Percentiles rank a stretch among this genome's conserved stretches.
Conservation (phyloP, 768 basidiomycete species). For the Tephrocybe sp. region DNA sequence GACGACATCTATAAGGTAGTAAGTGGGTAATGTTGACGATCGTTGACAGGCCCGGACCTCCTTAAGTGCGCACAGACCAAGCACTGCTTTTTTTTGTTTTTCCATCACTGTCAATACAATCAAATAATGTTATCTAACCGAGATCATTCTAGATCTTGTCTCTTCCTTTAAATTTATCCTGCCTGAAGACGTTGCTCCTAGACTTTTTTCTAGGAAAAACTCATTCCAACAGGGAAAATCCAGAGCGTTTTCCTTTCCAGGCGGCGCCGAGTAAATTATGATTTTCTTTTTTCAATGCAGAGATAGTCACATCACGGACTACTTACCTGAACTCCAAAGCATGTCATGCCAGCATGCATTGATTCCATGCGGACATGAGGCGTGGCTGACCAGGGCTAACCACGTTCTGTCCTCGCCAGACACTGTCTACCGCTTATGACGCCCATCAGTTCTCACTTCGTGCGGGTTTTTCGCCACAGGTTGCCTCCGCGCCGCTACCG, state of each 20-base stretch:
- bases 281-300: background rate
- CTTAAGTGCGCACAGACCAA: slow-evolving; percentile 41
- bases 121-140: slow-evolving; percentile 16
- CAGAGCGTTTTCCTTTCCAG: too few species aligned
- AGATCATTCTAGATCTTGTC: background rate
- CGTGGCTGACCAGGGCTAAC: background rate
- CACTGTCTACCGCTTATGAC: slow-evolving; percentile 8
- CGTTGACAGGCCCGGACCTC: slow-evolving; percentile 50
- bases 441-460: slow-evolving; percentile 7
- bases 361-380: background rate
- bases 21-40: slow-evolving; percentile 46
- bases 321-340: background rate
- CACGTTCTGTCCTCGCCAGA: background rate
- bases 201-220: background rate
- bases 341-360: background rate
- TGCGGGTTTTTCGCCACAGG: slow-evolving; percentile 25
- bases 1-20: slow-evolving; percentile 42
- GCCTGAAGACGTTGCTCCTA: background rate
- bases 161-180: background rate
- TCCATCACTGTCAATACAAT: slow-evolving; percentile 9
- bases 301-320: background rate
- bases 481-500: slow-evolving; percentile 5
- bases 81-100: slow-evolving; percentile 22
- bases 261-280: too few species aligned
- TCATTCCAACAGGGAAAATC: background rate